These are phyloP conservation scores for Bruguiera sexangula DNA, from an alignment of 345 rosid genomes.

Conservation along the genomic window DNA sequence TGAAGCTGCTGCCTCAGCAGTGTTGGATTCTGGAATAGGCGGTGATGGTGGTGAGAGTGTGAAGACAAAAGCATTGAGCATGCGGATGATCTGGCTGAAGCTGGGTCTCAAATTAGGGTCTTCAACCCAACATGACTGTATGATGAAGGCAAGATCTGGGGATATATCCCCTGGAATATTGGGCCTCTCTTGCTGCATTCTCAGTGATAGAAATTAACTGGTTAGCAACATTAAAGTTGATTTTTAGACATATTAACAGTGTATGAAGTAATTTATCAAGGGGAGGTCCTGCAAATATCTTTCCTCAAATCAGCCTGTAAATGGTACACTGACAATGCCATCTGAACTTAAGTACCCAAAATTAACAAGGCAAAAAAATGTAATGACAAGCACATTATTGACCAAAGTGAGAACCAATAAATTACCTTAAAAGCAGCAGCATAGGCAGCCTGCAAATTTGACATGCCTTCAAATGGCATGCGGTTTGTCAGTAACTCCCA, in stretches of 20 bases:
- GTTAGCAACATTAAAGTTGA: slow-evolving; percentile 7
- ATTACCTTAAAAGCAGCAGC: slow-evolving; percentile 96
- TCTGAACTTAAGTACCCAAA: no score
- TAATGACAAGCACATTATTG: neutral
- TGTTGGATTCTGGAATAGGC: slow-evolving; percentile 39
- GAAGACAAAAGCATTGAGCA: slow-evolving; percentile 80
- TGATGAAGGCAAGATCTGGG: slow-evolving; percentile 75
- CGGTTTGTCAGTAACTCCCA: slow-evolving; percentile 94
- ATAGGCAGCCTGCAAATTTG: slow-evolving; percentile 95
- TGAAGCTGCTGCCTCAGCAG: slow-evolving; percentile 39
- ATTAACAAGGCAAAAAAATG: no score
- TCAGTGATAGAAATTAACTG: slow-evolving; percentile 15
- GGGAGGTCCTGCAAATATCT: no score
- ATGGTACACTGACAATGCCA: no score
- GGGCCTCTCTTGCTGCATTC: slow-evolving; percentile 84
- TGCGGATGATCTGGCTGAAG: slow-evolving; percentile 86
- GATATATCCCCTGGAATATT: slow-evolving; percentile 62
- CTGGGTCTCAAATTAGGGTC: slow-evolving; percentile 96
- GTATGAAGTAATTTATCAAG: no score
- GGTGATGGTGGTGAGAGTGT: slow-evolving; percentile 52
- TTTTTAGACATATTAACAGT: slow-evolving; percentile 7
- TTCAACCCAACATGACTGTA: slow-evolving; percentile 98
- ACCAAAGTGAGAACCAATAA: neutral
- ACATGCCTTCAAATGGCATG: slow-evolving; percentile 97
- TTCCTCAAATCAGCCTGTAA: no score